Conservation (phyloP, 2,329 filamentous ascomycete species). For the Pyrenophora tritici-repentis region DNA sequence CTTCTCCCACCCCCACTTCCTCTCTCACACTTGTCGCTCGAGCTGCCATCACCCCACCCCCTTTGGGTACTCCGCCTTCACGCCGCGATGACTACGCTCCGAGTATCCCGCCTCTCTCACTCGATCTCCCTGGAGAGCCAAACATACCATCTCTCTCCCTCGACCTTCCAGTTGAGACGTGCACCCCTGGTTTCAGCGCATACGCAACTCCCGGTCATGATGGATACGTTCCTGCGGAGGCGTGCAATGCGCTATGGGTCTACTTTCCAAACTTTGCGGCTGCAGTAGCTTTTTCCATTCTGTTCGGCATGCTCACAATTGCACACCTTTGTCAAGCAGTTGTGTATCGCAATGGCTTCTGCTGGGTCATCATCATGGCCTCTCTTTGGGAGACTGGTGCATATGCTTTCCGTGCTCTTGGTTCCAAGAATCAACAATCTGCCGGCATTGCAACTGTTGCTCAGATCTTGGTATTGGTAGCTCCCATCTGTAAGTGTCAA, state of each 20-base stretch:
- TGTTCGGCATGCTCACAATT: slow-evolving; percentile 27
- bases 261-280: slow-evolving; percentile 29
- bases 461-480: slow-evolving; percentile 53
- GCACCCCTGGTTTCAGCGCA: slow-evolving; percentile 20
- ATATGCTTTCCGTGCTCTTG: slow-evolving; percentile 49
- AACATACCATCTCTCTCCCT: slow-evolving; percentile 14
- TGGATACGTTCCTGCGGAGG: slow-evolving; percentile 25
- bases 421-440: slow-evolving; percentile 49
- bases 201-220: slow-evolving; percentile 25
- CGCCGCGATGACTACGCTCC: slow-evolving; percentile 18
- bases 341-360: slow-evolving; percentile 40
- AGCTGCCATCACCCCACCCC: slow-evolving; percentile 5
- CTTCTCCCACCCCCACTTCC: slow-evolving; percentile 12
- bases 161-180: slow-evolving; percentile 18
- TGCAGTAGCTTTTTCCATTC: slow-evolving; percentile 24
- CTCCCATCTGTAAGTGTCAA: slow-evolving; percentile 40
- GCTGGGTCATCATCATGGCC: slow-evolving; percentile 53
- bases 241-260: slow-evolving; percentile 28
- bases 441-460: slow-evolving; percentile 40
- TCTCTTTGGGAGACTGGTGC: slow-evolving; percentile 50
- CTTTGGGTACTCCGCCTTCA: slow-evolving; percentile 11
- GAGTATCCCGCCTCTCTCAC: slow-evolving; percentile 16
- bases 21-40: slow-evolving; percentile 11
- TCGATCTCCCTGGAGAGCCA: slow-evolving; percentile 15
- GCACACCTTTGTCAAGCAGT: slow-evolving; percentile 24